Base-by-base conservation (phyloP, 495 filamentous ascomycete genomes). In the Neurospora sublineolata region DNA sequence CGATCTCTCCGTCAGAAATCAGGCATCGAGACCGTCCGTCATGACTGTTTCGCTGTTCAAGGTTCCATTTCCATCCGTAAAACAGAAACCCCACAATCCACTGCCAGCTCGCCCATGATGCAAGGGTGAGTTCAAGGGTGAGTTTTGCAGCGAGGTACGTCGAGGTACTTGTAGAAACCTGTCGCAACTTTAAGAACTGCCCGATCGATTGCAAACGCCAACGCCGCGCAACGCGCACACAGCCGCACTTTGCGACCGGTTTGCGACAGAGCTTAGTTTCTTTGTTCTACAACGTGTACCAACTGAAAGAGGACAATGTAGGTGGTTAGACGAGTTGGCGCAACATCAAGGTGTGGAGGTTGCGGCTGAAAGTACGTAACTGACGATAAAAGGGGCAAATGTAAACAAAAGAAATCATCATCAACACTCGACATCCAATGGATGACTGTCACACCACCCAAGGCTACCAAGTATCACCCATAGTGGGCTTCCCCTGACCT, bases 121-220 rank as follows among this genome's bases (percentile, higher is more conserved):
- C 23, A 68, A 72, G 67, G 67, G 71, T 69, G 67, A 68, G 71
- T 40, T 67, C 67, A 27, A 44, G 36, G n/a, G 23, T 16, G 52
- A 33, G 23, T 27, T 46, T 64, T 33, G 52, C 52, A 33, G 52
- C 27, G 27, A 64, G 27, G 69, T 73, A 73, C 72, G 23, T 73
- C 4, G 38, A 44, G 39, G 72, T 73, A 73, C 72, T 52, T 73
- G 33, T 27, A 69, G 67, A 72, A 67, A 37, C 69, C 41, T 71
- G 68, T 20, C 27, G 11, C 36, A 58, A 58, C 46, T 27, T 11
- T 14, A 39, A 39, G 38, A 39, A 39, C 38, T 12, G 11, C 12
- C 38, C 33, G 33, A 42, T 64, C 33, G 33, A 42, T 64, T 2
- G 52, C 52, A 64, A 33, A 18, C 46, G 46, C 46, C 46, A 46